Evolutionary conservation across 495 filamentous ascomycete species (phyloP).

Genomic region (Annulohypoxylon nitens): DNA sequence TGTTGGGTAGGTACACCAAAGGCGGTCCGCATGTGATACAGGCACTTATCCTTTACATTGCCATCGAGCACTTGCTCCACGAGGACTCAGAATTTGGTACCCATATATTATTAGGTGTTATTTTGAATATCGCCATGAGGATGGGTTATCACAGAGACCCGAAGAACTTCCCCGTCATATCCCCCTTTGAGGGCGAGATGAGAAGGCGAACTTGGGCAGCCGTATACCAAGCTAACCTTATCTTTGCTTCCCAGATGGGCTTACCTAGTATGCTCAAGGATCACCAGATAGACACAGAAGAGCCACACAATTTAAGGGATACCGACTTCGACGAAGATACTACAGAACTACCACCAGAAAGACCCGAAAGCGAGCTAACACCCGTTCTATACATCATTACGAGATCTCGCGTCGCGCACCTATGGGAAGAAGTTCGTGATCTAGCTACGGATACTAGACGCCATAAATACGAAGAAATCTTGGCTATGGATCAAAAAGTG

Average conservation of each 20-base stretch:
- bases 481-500: constrained; percentile 54
- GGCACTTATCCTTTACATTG: constrained; percentile 50
- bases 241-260: constrained; percentile 52
- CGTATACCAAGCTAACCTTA: constrained; percentile 48
- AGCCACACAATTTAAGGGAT: constrained; percentile 61
- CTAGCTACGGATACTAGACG: constrained; percentile 41
- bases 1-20: constrained; percentile 52
- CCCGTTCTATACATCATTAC: constrained; percentile 57
- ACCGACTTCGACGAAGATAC: constrained; percentile 57
- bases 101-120: constrained; percentile 51
- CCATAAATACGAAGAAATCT: constrained; percentile 54
- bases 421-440: constrained; percentile 63
- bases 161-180: constrained; percentile 63
- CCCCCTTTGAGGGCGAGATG: constrained; percentile 52
- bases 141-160: constrained; percentile 70
- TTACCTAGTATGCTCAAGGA: constrained; percentile 55
- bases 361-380: constrained; percentile 54
- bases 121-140: constrained; percentile 63
- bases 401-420: constrained; percentile 54
- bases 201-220: constrained; percentile 56
- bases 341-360: constrained; percentile 51
- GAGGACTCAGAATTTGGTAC: constrained; percentile 51
- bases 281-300: constrained; percentile 55
- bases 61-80: constrained; percentile 47
- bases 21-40: constrained; percentile 53